phyloP scores from a whole-genome alignment of 1,284 basidiomycete genomes.

The Rhodofomes roseus region DNA sequence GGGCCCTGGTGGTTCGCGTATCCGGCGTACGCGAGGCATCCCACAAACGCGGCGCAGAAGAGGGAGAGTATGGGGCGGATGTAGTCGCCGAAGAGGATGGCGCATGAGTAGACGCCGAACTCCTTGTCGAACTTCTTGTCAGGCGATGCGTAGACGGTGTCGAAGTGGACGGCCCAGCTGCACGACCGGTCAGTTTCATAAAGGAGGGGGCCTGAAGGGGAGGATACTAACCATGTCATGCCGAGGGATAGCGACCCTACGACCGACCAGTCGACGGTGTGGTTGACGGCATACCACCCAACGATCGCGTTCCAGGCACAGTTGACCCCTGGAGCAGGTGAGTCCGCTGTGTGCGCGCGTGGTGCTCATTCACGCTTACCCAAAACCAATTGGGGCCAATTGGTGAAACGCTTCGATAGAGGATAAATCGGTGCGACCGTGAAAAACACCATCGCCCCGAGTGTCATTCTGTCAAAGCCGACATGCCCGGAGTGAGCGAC shows the following conservation, averaged over 20 bases:
- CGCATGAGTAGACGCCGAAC: conserved; percentile 55
- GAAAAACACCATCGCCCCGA: conserved; percentile 3
- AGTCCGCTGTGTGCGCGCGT: background rate
- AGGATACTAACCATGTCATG: background rate
- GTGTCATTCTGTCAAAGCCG: background rate
- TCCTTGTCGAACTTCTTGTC: conserved; percentile 50
- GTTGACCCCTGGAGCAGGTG: background rate
- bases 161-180: conserved; percentile 47
- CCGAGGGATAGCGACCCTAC: conserved; percentile 6
- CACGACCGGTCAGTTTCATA: background rate
- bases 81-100: conserved; percentile 44
- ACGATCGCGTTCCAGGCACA: conserved; percentile 5
- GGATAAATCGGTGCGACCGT: conserved; percentile 15
- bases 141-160: conserved; percentile 60
- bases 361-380: conserved; percentile 29
- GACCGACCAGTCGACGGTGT: conserved; percentile 3
- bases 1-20: conserved; percentile 31
- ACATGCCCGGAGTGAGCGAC: background rate
- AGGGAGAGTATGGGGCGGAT: conserved; percentile 39
- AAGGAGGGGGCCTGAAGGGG: background rate
- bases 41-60: conserved; percentile 41
- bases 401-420: conserved; percentile 29
- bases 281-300: background rate
- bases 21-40: conserved; percentile 33
- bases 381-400: conserved; percentile 59